Base-by-base conservation (phyloP, 2,329 filamentous ascomycete species). In the Paecilomyces sp. region DNA sequence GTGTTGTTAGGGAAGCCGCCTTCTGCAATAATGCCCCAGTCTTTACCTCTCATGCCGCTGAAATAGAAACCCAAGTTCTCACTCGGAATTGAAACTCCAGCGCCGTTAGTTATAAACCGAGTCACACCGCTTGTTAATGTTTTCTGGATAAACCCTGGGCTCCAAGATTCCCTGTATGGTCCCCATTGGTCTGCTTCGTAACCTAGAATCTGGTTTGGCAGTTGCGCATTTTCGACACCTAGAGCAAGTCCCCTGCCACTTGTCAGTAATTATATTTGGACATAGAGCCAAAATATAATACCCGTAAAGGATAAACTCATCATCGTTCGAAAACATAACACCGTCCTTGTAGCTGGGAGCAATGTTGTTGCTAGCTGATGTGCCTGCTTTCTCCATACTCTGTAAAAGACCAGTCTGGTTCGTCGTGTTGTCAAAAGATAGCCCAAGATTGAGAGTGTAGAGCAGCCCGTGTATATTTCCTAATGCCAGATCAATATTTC, bases 61-160 rank as follows among this genome's bases (percentile, higher is more conserved):
- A 91, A 89, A 65, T 90, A 90, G 77, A 85, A 91, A 0, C 86
- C 87, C 64, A 85, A 80, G 63, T 89, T 87, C 70, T 91, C 88
- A 0, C 87, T 89, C 0, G 88, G 87, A 0, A 83, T 85, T 52
- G 79, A 89, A 11, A 80, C 85, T 0, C 80, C 82, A 1, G 82
- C 88, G 18, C 88, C 88, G 63, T 83, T 85, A 0, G 86, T 83
- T 24, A 90, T 66, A 65, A 88, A 89, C 55, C 83, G 79, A 22
- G 83, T 89, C 4, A 88, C 69, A 6, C 67, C 71, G 3, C 73
- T 63, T 1, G 79, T 70, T 1, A 88, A 75, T 0, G 68, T 65
- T 0, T 67, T 68, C 8, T 73, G 64, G 2, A 74, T 36, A 61
- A 84, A 85, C 0, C 80, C 78, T 0, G 75, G 67, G 1, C 63